Percentiles rank a stretch among this genome's conserved stretches.
phyloP scores from a whole-genome alignment of 2,329 filamentous ascomycete species.

The Cephalotrichum gorgonifer region DNA sequence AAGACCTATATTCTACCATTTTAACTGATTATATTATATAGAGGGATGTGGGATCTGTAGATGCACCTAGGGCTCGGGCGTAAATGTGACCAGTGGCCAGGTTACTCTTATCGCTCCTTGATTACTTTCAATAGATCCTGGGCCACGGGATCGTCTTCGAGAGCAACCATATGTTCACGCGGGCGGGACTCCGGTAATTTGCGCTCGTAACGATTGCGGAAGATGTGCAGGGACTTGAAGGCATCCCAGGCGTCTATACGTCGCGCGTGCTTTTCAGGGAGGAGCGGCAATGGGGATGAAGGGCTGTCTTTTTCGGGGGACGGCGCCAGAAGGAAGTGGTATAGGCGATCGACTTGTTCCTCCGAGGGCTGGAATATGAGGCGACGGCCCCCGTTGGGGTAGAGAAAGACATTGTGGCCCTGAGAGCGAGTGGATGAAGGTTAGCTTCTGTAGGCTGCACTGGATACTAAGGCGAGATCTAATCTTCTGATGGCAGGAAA shows the following conservation, averaged over 20 bases:
- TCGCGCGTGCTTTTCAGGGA: background rate
- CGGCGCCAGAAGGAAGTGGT: background rate
- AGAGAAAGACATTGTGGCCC: background rate
- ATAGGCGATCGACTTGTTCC: background rate
- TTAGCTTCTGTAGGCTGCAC: background rate
- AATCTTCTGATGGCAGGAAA: background rate
- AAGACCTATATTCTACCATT: too few relatives aligned
- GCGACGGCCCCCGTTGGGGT: background rate
- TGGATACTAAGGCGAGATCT: background rate
- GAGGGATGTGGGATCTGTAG: too few relatives aligned
- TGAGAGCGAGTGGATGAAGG: background rate
- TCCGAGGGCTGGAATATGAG: background rate
- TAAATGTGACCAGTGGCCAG: too few relatives aligned
- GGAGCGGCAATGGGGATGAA: background rate
- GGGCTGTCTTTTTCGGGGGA: background rate
- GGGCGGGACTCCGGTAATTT: background rate
- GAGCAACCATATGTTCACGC: background rate
- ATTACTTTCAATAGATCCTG: background rate
- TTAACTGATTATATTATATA: too few relatives aligned
- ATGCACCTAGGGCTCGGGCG: too few relatives aligned
- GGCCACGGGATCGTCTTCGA: background rate
- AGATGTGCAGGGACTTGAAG: background rate
- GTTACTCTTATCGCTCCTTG: too few relatives aligned
- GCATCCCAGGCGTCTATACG: conserved; percentile 1
- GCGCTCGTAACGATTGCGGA: conserved; percentile 1